Evolutionary conservation across 176 grass and related monocot species (phyloP), one percentile per base, ranked within the genome.

Genomic region (Luzula sylvatica): DNA sequence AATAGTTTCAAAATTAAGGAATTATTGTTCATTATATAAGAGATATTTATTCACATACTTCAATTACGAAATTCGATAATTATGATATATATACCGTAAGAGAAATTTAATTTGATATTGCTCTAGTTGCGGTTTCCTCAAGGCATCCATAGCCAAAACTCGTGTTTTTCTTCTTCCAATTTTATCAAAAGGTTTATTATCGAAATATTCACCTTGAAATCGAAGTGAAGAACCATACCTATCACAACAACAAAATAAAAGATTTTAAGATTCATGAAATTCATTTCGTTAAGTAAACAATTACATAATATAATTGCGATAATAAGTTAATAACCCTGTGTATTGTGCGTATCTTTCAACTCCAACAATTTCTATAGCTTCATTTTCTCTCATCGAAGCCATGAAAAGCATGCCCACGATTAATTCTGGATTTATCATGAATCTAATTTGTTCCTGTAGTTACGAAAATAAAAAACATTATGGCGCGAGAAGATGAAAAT

Each of bases 301-400:
- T 18, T 8, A 1, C 28, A 1, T 28, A 30, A 23, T 21, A 78
- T 55, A 11, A 20, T 16, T 17, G n/a, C 23, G 20, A n/a, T 67
- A 56, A 40, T 24, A 12, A 22, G 55, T 57, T 51, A 74, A 82
- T 73, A 73, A 95, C 83, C 89, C 83, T 61, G 50, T 82, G 32
- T 88, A 85, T 44, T 68, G 74, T 53, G 80, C 76, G 68, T 82
- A 94, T 49, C 87, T 76, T 82, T 87, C 82, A 15, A 77, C 67
- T 42, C 82, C 87, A 21, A 87, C 58, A 80, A 94, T 82, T 80
- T 94, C 82, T 70, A 94, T 87, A 52, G 87, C 78, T 41, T 94
- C 87, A 55, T 94, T 94, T 59, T 79, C 78, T 66, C 69, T 75
- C 87, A 94, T 94, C 14, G 32, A 75, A 42, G 74, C 49, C 74